A percentile compares a stretch with the other conserved stretches of the same genome.
phyloP scores from a whole-genome alignment of 2,329 filamentous ascomycete species.

The Fusarium pseudonygamai region DNA sequence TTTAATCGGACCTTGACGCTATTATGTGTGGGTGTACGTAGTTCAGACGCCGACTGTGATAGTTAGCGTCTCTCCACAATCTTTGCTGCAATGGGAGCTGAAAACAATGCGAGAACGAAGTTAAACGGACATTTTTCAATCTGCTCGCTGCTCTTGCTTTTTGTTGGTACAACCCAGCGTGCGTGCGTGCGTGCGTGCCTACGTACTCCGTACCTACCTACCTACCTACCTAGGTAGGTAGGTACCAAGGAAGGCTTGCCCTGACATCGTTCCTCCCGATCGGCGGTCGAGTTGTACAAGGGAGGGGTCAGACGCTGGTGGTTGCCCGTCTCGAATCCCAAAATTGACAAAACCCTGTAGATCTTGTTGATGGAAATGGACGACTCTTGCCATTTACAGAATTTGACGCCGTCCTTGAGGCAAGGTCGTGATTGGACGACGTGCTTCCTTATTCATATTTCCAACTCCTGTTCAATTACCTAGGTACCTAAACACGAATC shows the following conservation, averaged over 20 bases:
- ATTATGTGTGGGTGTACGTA: not conserved
- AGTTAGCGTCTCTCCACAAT: not conserved
- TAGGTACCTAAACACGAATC: not conserved
- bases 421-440: slow-evolving; percentile 12
- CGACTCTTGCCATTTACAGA: slow-evolving; percentile 31
- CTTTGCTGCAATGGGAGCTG: not conserved
- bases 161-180: not conserved
- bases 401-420: slow-evolving; percentile 10
- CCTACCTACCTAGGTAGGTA: too few relatives aligned
- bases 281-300: slow-evolving; percentile 26
- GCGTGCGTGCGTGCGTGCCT: not conserved
- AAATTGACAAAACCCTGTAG: slow-evolving; percentile 35
- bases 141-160: not conserved
- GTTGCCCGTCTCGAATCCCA: slow-evolving; percentile 5
- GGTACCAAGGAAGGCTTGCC: not conserved
- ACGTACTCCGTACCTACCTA: not conserved
- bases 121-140: not conserved
- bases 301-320: slow-evolving; percentile 23
- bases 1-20: not conserved
- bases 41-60: not conserved
- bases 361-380: slow-evolving; percentile 30
- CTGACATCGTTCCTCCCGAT: slow-evolving; percentile 15
- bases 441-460: not conserved
- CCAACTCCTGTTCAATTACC: not conserved
- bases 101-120: not conserved